A percentile compares a stretch with the other conserved stretches of the same genome.
These are phyloP conservation scores for Eucalyptus sideroxylon DNA, from an alignment of 345 rosid species.

Conservation along the genomic window DNA sequence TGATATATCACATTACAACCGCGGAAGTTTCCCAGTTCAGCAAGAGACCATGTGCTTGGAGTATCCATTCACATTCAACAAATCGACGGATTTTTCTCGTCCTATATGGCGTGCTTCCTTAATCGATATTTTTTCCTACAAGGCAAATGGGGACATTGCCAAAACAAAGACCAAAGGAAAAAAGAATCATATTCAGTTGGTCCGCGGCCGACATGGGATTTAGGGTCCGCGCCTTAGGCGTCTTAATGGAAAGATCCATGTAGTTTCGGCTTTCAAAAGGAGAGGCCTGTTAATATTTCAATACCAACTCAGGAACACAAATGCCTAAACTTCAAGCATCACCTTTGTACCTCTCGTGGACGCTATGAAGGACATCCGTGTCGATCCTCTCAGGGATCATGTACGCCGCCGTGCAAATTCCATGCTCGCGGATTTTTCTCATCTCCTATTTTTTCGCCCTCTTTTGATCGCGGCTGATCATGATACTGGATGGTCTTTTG, in stretches of 20 bases:
- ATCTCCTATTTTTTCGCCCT: background rate
- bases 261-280: background rate
- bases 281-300: background rate
- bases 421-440: background rate
- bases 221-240: background rate
- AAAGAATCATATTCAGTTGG: background rate
- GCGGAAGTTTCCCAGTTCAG: background rate
- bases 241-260: background rate
- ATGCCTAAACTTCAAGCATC: background rate
- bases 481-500: background rate
- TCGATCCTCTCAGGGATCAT: background rate
- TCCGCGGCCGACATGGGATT: background rate
- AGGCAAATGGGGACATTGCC: background rate
- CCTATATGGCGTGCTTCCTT: background rate
- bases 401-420: background rate
- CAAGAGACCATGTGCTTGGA: background rate
- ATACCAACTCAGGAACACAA: background rate
- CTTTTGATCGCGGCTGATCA: background rate
- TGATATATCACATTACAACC: accelerated
- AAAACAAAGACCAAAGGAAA: background rate
- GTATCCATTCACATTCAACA: background rate
- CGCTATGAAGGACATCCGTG: background rate
- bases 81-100: background rate
- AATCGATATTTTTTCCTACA: background rate
- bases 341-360: background rate